phyloP scores from a whole-genome alignment of 495 filamentous ascomycete species.

The Durotheca rogersii region DNA sequence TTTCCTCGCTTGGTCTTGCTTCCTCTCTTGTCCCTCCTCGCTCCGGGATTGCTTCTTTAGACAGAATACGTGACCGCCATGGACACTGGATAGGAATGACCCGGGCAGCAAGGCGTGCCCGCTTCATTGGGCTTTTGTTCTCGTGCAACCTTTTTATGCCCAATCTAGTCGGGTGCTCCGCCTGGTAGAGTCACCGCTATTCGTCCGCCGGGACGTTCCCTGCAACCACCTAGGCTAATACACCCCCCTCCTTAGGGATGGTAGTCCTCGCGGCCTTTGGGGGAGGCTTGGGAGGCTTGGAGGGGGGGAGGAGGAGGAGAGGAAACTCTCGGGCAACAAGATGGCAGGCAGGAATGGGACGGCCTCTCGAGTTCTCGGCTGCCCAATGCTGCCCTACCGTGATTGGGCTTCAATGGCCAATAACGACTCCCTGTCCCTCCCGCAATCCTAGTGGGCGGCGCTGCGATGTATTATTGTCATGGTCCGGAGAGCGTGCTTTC shows the following conservation, averaged over 20 bases:
- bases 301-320: no score
- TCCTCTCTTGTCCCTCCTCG: background rate
- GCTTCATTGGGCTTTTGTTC: constrained; percentile 25
- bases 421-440: constrained; percentile 15
- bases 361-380: constrained; percentile 26
- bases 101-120: constrained; percentile 32
- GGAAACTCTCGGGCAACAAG: constrained; percentile 33
- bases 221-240: constrained; percentile 23
- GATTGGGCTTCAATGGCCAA: constrained; percentile 31
- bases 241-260: constrained; percentile 4
- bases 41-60: background rate
- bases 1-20: background rate
- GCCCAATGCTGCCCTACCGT: constrained; percentile 40
- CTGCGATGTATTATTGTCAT: constrained; percentile 25
- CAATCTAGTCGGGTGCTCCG: constrained; percentile 34
- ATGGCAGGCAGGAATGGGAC: constrained; percentile 16
- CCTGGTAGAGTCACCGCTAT: constrained; percentile 32
- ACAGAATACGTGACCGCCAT: background rate
- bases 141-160: constrained; percentile 35
- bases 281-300: background rate
- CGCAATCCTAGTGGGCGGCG: constrained; percentile 9
- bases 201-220: constrained; percentile 28
- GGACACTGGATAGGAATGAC: constrained; percentile 18
- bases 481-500: constrained; percentile 11
- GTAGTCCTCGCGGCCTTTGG: background rate